Percentiles rank a stretch among this genome's conserved stretches.
These are phyloP conservation scores for Coemansia brasiliensis DNA, from an alignment of 192 early-diverging fungal genomes.

Conservation along the genomic window DNA sequence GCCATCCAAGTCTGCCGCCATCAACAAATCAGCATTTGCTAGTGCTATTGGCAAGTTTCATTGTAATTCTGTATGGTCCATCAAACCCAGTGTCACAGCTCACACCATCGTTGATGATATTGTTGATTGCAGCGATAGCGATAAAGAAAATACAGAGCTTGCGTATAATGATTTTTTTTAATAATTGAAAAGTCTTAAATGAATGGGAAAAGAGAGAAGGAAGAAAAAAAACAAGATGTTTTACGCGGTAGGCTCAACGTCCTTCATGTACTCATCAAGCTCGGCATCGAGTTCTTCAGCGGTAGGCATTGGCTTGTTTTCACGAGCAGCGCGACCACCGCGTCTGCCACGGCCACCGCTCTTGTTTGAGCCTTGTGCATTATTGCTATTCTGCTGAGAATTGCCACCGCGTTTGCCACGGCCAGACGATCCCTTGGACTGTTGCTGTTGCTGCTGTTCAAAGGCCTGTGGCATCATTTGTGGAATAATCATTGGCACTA, in stretches of 20 bases:
- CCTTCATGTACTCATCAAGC: slow-evolving; percentile 51
- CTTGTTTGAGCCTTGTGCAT: neutral
- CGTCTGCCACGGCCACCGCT: slow-evolving; percentile 8
- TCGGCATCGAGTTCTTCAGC: slow-evolving; percentile 48
- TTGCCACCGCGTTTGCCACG: slow-evolving; percentile 9
- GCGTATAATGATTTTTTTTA: slow-evolving; percentile 6
- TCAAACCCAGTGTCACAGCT: neutral
- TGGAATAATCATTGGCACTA: slow-evolving; percentile 34
- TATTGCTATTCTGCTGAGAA: slow-evolving; percentile 6
- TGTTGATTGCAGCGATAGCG: slow-evolving; percentile 42
- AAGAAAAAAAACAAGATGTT: slow-evolving; percentile 3
- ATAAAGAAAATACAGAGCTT: slow-evolving; percentile 30
- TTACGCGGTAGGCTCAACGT: slow-evolving; percentile 28
- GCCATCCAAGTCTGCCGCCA: no score
- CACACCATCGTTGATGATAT: slow-evolving; percentile 33
- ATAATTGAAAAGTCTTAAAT: neutral
- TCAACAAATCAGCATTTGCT: neutral
- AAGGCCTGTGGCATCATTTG: slow-evolving; percentile 23
- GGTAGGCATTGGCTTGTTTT: slow-evolving; percentile 14
- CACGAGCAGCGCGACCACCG: slow-evolving; percentile 9
- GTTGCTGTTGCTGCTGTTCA: slow-evolving; percentile 14
- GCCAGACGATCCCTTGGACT: slow-evolving; percentile 1
- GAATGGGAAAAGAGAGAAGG: slow-evolving; percentile 4
- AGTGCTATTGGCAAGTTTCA: neutral
- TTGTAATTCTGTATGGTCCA: neutral